A percentile compares a stretch with the other conserved stretches of the same genome.
Evolutionary conservation across 345 rosid species (phyloP).

Genomic region (Combretum micranthum): DNA sequence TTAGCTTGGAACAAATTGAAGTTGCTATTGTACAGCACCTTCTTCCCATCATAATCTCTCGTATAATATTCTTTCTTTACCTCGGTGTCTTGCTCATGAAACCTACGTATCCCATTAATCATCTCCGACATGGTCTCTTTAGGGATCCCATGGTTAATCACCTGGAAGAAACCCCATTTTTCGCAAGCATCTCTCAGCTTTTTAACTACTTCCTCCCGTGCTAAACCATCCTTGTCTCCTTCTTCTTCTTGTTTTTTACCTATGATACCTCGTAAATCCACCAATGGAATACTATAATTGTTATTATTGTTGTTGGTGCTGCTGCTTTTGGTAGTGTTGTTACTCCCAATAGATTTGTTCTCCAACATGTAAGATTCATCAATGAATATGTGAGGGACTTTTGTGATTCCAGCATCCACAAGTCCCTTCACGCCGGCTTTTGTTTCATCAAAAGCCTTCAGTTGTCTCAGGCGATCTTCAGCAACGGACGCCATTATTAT

Average conservation of each 20-base stretch:
- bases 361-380: background rate
- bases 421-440: slow-evolving; percentile 11
- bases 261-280: too few species aligned
- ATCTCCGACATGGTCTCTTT: slow-evolving; percentile 8
- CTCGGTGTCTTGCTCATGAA: slow-evolving; percentile 25
- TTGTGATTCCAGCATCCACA: slow-evolving; percentile 7
- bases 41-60: slow-evolving; percentile 10
- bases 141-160: slow-evolving; percentile 32
- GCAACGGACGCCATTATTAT: too few species aligned
- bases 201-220: slow-evolving; percentile 4
- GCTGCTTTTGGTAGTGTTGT: slow-evolving; percentile 5
- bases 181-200: slow-evolving; percentile 21
- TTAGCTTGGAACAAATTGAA: slow-evolving; percentile 14
- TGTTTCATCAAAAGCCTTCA: slow-evolving; percentile 7
- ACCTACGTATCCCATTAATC: slow-evolving; percentile 17
- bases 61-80: slow-evolving; percentile 15
- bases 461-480: slow-evolving; percentile 8
- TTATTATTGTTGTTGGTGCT: background rate
- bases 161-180: slow-evolving; percentile 32
- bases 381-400: slow-evolving; percentile 28
- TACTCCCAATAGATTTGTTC: slow-evolving; percentile 20
- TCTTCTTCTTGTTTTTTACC: too few species aligned
- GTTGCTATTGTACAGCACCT: slow-evolving; percentile 19
- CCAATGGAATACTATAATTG: too few species aligned
- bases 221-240: too few species aligned